Percentiles rank a stretch among this genome's conserved stretches.
phyloP scores from a whole-genome alignment of 164 flowering plant species.

The Vitis vinifera region DNA sequence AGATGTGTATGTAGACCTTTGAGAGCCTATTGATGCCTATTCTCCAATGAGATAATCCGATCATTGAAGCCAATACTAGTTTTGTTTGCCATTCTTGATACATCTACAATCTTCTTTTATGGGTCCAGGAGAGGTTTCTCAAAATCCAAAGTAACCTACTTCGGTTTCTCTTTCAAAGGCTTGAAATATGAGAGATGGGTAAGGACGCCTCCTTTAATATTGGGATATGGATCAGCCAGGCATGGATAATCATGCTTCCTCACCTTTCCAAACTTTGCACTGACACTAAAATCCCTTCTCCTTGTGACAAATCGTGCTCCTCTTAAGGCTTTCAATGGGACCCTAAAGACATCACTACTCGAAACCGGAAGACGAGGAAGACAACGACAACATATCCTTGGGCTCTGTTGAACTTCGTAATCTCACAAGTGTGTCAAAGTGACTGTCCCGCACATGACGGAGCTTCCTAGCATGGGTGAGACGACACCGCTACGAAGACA shows the following conservation, averaged over 20 bases:
- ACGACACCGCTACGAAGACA: slow-evolving; percentile 16
- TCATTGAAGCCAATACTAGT: slow-evolving; percentile 91
- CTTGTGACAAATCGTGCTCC: slow-evolving; percentile 30
- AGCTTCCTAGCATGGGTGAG: slow-evolving; percentile 23
- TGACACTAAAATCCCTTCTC: slow-evolving; percentile 33
- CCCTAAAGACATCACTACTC: slow-evolving; percentile 42
- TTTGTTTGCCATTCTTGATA: slow-evolving; percentile 79
- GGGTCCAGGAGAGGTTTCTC: slow-evolving; percentile 87
- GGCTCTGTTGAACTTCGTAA: neutral
- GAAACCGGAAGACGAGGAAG: slow-evolving; percentile 4
- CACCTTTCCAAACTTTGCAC: slow-evolving; percentile 60
- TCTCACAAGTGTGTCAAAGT: neutral
- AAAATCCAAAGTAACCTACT: slow-evolving; percentile 76
- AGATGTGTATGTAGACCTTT: slow-evolving; percentile 72
- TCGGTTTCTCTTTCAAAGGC: slow-evolving; percentile 80
- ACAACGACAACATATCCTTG: neutral
- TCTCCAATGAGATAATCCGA: slow-evolving; percentile 70
- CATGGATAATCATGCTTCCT: slow-evolving; percentile 75
- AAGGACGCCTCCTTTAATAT: slow-evolving; percentile 73
- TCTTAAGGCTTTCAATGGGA: slow-evolving; percentile 36
- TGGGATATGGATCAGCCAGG: slow-evolving; percentile 72
- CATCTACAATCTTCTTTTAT: slow-evolving; percentile 78
- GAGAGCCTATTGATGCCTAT: slow-evolving; percentile 77
- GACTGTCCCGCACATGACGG: slow-evolving; percentile 19
- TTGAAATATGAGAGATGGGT: slow-evolving; percentile 78